Evolutionary conservation across 176 grass and related monocot genomes (phyloP).

Genomic region (Pontederia paniculata): DNA sequence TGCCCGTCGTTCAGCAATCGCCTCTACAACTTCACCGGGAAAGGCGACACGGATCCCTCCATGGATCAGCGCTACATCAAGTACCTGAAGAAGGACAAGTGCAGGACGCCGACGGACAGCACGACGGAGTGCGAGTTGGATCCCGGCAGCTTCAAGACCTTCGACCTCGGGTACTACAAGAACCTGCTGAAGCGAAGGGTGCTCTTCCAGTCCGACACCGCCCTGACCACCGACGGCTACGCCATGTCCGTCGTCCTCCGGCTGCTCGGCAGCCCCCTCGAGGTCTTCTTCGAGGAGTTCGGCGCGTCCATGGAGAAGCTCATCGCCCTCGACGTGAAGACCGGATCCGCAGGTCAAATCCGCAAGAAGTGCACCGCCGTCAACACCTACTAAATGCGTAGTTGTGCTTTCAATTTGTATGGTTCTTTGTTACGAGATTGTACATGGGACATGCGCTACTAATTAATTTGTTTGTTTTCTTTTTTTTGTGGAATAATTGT

Average conservation of each 20-base stretch:
- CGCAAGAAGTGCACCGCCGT: constrained; percentile 45
- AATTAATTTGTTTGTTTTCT: too few species aligned
- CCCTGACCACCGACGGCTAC: constrained; percentile 26
- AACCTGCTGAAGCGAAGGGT: constrained; percentile 37
- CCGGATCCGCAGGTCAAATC: constrained; percentile 40
- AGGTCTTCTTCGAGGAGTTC: constrained; percentile 52
- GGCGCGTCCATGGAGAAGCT: constrained; percentile 54
- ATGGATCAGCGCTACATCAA: constrained; percentile 24
- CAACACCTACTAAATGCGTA: constrained; percentile 8
- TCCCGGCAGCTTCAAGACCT: constrained; percentile 31
- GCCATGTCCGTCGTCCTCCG: constrained; percentile 19
- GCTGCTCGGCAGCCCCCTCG: constrained; percentile 31
- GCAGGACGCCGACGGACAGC: constrained; percentile 26
- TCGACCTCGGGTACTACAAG: constrained; percentile 60
- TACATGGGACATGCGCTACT: too few species aligned
- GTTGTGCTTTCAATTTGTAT: too few species aligned
- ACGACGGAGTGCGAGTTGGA: constrained; percentile 50
- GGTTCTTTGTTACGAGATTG: too few species aligned
- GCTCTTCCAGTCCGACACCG: constrained; percentile 51
- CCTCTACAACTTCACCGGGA: constrained; percentile 27
- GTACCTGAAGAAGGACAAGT: constrained; percentile 25
- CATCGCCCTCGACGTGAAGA: constrained; percentile 39
- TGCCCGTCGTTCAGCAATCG: constrained; percentile 43
- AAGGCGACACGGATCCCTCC: constrained; percentile 9
- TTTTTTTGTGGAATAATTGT: too few species aligned